Evolutionary conservation across 805 yeast genomes (phyloP).

Genomic region (Wickerhamomyces xylosicus): DNA sequence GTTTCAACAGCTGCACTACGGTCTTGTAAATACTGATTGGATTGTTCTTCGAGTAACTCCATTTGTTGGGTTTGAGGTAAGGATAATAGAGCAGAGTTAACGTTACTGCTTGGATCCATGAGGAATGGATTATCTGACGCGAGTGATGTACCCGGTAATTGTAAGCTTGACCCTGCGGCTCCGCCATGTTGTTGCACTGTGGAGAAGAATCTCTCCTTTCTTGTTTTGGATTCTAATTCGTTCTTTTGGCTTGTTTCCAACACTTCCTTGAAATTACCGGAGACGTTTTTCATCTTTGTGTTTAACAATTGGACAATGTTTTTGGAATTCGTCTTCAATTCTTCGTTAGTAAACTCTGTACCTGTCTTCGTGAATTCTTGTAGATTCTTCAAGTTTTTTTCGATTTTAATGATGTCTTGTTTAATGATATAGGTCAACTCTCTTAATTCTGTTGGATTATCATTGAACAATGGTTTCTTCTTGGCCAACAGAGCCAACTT

Average conservation of each 20-base stretch:
- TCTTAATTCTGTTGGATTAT: constrained; percentile 86
- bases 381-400: constrained; percentile 52
- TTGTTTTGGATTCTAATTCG: constrained; percentile 67
- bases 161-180: constrained; percentile 9
- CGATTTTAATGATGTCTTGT: constrained; percentile 80
- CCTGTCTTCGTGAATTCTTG: constrained; percentile 40
- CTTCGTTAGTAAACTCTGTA: constrained; percentile 30
- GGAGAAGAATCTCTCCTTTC: constrained; percentile 79
- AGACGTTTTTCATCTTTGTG: constrained; percentile 83
- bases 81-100: constrained; percentile 33
- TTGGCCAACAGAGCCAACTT: constrained; percentile 79
- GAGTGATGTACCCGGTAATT: constrained; percentile 9
- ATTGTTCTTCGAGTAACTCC: constrained; percentile 77
- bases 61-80: constrained; percentile 84
- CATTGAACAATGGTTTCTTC: constrained; percentile 85
- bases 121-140: constrained; percentile 28
- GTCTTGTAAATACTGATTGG: constrained; percentile 63
- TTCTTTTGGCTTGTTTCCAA: constrained; percentile 77
- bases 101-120: constrained; percentile 14
- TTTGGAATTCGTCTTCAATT: constrained; percentile 62
- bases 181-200: constrained; percentile 14
- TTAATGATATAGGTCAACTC: constrained; percentile 73
- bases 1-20: constrained; percentile 90
- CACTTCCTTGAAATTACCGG: constrained; percentile 87
- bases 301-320: constrained; percentile 83